Evolutionary conservation across 2,329 filamentous ascomycete species (phyloP).

Genomic region (Aureobasidium sp.): DNA sequence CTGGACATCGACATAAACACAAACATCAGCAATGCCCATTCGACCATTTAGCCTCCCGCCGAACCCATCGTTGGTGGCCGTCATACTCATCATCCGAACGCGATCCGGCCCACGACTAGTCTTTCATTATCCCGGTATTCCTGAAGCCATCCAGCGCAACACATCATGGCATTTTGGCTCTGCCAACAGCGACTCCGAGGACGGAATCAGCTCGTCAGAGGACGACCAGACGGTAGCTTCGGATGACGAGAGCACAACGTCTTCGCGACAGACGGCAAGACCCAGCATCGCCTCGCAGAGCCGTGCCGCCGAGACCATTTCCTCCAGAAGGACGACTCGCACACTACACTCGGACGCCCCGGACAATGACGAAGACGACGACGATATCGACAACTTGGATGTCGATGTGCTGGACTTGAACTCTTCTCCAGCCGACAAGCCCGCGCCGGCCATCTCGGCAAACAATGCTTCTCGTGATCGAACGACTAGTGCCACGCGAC

Average conservation of each 20-base stretch:
- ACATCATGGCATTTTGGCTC: conserved; percentile 14
- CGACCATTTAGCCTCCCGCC: conserved; percentile 34
- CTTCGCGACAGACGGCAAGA: conserved; percentile 10
- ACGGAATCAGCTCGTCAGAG: conserved; percentile 3
- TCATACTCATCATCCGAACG: conserved; percentile 68
- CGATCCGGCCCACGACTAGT: conserved; percentile 75
- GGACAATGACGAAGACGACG: conserved; percentile 19
- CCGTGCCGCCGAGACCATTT: background rate
- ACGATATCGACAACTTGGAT: conserved; percentile 12
- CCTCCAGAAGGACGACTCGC: conserved; percentile 10
- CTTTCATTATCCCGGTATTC: conserved; percentile 67
- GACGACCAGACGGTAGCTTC: conserved; percentile 8
- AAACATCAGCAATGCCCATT: conserved; percentile 12
- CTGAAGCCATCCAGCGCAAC: conserved; percentile 6
- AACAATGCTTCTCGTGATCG: background rate
- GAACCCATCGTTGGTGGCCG: conserved; percentile 56
- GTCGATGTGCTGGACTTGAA: conserved; percentile 2
- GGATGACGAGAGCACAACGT: background rate
- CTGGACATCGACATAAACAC: background rate
- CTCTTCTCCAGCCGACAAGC: background rate
- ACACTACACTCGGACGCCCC: conserved; percentile 18
- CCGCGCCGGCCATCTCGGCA: background rate
- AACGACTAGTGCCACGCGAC: background rate
- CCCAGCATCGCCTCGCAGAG: conserved; percentile 9
- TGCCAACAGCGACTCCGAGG: conserved; percentile 13